Percentiles rank a stretch among this genome's conserved stretches.
phyloP scores from a whole-genome alignment of 169 alveolate genomes.

The Plasmodium adleri region DNA sequence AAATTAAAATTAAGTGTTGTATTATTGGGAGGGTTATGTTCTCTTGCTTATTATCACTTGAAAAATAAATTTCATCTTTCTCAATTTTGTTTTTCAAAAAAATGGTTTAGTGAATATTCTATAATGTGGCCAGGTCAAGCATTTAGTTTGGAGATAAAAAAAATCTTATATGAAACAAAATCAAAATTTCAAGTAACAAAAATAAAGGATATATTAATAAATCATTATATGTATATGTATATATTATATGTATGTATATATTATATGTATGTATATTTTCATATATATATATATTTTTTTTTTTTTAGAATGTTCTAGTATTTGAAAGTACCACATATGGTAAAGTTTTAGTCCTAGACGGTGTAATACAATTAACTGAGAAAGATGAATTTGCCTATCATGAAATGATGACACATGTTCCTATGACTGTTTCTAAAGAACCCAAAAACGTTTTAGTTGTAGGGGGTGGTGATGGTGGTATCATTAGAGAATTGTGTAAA shows the following conservation, averaged over 20 bases:
- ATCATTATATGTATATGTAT: neutral
- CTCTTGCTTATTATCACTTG: constrained; percentile 49
- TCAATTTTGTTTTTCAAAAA: constrained; percentile 35
- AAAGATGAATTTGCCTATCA: constrained; percentile 84
- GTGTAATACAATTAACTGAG: constrained; percentile 84
- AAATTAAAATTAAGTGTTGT: constrained; percentile 22
- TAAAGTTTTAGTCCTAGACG: constrained; percentile 82
- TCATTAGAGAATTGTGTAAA: constrained; percentile 83
- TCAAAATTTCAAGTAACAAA: constrained; percentile 80
- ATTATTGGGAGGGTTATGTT: constrained; percentile 54
- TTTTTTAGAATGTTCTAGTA: constrained; percentile 62
- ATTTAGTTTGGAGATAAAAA: constrained; percentile 72
- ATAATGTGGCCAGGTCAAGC: constrained; percentile 77
- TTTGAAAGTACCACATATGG: constrained; percentile 83
- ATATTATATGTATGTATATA: neutral
- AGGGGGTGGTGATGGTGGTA: constrained; percentile 91
- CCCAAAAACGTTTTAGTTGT: constrained; percentile 85
- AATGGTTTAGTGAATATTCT: constrained; percentile 69
- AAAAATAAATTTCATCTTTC: constrained; percentile 21
- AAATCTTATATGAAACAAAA: constrained; percentile 74
- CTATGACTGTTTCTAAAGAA: constrained; percentile 82
- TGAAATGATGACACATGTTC: constrained; percentile 87
- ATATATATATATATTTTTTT: neutral
- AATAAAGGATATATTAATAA: neutral
- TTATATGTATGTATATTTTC: neutral